These are phyloP conservation scores for Zangia roseola DNA, from an alignment of 768 basidiomycete genomes.

Conservation along the genomic window DNA sequence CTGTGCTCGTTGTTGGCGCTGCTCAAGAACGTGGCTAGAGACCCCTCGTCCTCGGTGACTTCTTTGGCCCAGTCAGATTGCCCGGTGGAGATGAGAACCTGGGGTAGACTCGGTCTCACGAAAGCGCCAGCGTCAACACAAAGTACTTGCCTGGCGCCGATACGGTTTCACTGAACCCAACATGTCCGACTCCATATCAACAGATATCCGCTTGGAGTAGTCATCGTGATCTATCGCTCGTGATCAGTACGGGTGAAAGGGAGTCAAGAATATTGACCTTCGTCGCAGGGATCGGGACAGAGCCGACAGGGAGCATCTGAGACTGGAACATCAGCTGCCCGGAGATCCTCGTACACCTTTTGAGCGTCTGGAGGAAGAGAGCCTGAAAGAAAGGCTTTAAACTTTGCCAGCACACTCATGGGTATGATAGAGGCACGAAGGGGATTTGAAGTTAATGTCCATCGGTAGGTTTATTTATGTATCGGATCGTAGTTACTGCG, in stretches of 20 bases:
- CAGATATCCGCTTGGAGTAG: constrained; percentile 68
- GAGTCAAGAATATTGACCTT: constrained; percentile 41
- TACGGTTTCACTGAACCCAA: constrained; percentile 86
- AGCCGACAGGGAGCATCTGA: constrained; percentile 65
- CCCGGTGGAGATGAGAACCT: constrained; percentile 90
- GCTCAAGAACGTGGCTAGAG: constrained; percentile 63
- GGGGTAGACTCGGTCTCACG: constrained; percentile 5
- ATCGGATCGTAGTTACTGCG: too few species aligned
- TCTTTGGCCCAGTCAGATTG: constrained; percentile 86
- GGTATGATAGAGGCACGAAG: not conserved
- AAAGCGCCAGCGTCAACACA: not conserved
- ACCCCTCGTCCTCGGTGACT: constrained; percentile 66
- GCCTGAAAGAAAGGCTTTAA: constrained; percentile 19
- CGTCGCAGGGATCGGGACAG: constrained; percentile 77
- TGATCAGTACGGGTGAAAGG: constrained; percentile 27
- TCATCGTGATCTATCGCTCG: constrained; percentile 60
- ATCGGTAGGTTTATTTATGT: too few species aligned
- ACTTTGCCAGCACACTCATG: constrained; percentile 28
- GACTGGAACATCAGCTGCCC: constrained; percentile 60
- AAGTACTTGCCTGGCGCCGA: constrained; percentile 64
- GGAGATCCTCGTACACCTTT: constrained; percentile 49
- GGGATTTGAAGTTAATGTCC: not conserved
- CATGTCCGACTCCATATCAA: constrained; percentile 80
- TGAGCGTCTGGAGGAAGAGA: constrained; percentile 33
- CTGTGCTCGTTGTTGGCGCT: constrained; percentile 17